A percentile compares a stretch with the other conserved stretches of the same genome.
Evolutionary conservation across 139 green algal genomes (phyloP).

Genomic region (Micractinium conductrix): DNA sequence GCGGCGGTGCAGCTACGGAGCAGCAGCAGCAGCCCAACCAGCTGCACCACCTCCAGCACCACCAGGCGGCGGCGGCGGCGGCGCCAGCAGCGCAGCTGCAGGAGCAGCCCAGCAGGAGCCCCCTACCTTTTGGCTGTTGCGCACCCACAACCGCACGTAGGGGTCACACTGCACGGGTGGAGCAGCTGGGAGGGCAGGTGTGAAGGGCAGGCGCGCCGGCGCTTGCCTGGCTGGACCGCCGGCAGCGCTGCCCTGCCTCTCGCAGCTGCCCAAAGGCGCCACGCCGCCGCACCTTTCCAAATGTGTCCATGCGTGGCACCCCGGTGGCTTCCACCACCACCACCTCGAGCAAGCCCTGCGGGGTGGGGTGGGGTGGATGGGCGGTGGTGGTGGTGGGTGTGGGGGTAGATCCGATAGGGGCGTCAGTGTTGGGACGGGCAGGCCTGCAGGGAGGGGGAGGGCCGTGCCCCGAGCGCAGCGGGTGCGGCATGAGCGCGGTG

Average conservation of each 20-base stretch:
- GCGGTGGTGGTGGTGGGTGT: too few relatives aligned
- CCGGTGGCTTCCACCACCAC: slow-evolving; percentile 17
- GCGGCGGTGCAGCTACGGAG: too few relatives aligned
- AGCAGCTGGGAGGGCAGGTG: too few relatives aligned
- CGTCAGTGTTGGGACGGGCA: too few relatives aligned
- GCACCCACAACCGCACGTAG: slow-evolving; percentile 22
- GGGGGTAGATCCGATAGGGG: too few relatives aligned
- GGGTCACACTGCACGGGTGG: slow-evolving; percentile 33
- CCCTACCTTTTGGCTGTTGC: background rate
- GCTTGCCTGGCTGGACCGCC: too few relatives aligned
- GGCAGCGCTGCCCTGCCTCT: background rate
- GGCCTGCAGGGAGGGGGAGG: too few relatives aligned
- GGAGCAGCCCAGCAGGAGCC: background rate
- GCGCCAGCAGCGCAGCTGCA: background rate
- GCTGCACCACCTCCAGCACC: background rate
- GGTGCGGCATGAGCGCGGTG: too few relatives aligned
- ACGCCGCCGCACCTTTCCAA: background rate
- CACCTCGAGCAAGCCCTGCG: slow-evolving; percentile 43
- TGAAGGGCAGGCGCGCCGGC: background rate
- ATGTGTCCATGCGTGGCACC: slow-evolving; percentile 44
- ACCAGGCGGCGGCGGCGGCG: background rate
- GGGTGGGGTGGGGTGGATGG: too few relatives aligned
- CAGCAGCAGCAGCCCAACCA: too few relatives aligned
- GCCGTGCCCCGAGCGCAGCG: too few relatives aligned
- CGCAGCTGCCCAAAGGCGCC: background rate